Conservation (phyloP, 2,329 filamentous ascomycete species). For the Passalora sequoiae region DNA sequence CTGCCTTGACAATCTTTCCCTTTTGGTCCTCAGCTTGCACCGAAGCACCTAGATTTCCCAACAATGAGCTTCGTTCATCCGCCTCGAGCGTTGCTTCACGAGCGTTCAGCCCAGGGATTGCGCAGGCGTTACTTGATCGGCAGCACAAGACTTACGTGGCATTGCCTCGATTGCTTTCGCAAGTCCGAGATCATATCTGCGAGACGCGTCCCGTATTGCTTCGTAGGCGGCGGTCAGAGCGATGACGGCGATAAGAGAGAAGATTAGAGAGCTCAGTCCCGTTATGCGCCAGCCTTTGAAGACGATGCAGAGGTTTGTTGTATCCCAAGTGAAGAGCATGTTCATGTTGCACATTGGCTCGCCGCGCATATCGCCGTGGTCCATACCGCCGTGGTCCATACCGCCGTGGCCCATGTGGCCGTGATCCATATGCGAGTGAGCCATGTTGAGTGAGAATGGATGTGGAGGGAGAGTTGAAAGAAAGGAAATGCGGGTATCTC, state of each 20-base stretch:
- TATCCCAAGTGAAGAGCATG: constrained; percentile 91
- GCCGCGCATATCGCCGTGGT: not conserved
- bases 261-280: constrained; percentile 65
- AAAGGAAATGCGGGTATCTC: not conserved
- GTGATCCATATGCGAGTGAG: constrained; percentile 24
- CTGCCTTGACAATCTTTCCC: constrained; percentile 72
- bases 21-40: constrained; percentile 50
- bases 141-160: constrained; percentile 30
- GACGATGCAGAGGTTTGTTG: constrained; percentile 89
- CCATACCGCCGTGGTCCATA: constrained; percentile 50
- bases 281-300: constrained; percentile 87
- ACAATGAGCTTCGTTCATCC: constrained; percentile 60
- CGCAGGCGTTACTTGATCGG: not conserved
- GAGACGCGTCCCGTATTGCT: constrained; percentile 68
- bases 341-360: constrained; percentile 78
- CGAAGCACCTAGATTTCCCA: constrained; percentile 42
- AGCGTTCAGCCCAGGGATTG: not conserved
- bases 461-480: not conserved
- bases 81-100: constrained; percentile 1
- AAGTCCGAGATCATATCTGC: constrained; percentile 64
- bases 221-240: constrained; percentile 89
- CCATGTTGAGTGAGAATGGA: constrained; percentile 9
- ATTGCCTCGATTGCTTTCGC: constrained; percentile 45
- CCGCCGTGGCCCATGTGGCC: constrained; percentile 51
- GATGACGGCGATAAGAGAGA: constrained; percentile 78